A percentile compares a stretch with the other conserved stretches of the same genome.
Evolutionary conservation across 345 rosid species (phyloP).

Genomic region (Sonneratia alba): DNA sequence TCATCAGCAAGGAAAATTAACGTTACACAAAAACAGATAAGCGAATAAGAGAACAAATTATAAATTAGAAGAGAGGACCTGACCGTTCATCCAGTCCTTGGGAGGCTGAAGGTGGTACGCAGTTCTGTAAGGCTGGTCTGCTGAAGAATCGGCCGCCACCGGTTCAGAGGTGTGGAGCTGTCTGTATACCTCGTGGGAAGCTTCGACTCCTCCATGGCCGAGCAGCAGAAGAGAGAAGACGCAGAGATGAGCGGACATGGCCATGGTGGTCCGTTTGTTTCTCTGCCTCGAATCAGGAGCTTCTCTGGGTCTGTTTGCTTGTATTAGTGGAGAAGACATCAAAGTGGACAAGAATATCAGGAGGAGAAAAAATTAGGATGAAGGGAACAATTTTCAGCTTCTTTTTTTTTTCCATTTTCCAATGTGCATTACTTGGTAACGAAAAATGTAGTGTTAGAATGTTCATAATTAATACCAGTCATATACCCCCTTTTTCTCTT

Average conservation of each 20-base stretch:
- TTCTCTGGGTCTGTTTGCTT: too few species aligned
- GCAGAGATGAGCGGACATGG: neutral
- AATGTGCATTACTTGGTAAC: too few species aligned
- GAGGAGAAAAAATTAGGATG: too few species aligned
- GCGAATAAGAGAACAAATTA: neutral
- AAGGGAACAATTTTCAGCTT: too few species aligned
- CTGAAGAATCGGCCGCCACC: neutral
- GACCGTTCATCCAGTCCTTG: conserved; percentile 72
- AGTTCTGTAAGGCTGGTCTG: conserved; percentile 53
- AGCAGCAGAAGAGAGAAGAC: conserved; percentile 14
- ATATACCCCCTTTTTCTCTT: too few species aligned
- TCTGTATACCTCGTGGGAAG: conserved; percentile 23
- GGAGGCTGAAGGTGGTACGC: conserved; percentile 64
- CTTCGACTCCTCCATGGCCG: conserved; percentile 21
- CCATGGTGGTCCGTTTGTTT: neutral
- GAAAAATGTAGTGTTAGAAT: too few species aligned
- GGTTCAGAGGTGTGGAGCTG: conserved; percentile 13
- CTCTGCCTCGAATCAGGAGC: too few species aligned
- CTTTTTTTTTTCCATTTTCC: too few species aligned
- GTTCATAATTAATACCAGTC: too few species aligned
- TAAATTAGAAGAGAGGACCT: too few species aligned
- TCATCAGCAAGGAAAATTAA: neutral
- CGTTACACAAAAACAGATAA: neutral
- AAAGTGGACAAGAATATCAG: too few species aligned
- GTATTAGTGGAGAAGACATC: too few species aligned